A percentile compares a stretch with the other conserved stretches of the same genome.
Conservation (phyloP, 495 filamentous ascomycete species). For the Penicillium parvum region DNA sequence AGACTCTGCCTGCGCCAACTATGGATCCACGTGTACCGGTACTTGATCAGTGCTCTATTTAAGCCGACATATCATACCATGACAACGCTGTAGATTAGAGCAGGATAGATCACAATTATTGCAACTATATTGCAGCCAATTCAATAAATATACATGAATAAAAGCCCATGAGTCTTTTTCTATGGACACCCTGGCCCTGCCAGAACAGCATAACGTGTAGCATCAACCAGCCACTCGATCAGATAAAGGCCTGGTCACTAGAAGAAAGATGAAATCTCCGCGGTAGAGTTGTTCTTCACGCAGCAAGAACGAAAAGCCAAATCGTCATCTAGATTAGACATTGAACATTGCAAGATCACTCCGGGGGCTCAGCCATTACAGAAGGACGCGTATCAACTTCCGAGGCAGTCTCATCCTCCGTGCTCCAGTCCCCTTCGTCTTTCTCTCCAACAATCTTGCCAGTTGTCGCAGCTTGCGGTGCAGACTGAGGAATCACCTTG, state of each 20-base stretch:
- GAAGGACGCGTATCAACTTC: slow-evolving; percentile 28
- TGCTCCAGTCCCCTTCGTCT: slow-evolving; percentile 36
- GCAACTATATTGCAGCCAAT: slow-evolving; percentile 4
- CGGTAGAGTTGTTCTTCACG: not conserved
- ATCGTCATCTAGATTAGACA: slow-evolving; percentile 4
- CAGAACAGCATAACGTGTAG: slow-evolving; percentile 2
- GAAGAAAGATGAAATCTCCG: not conserved
- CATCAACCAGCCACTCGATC: not conserved
- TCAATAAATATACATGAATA: slow-evolving; percentile 14
- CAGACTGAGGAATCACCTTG: slow-evolving; percentile 32
- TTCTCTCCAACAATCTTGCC: slow-evolving; percentile 31
- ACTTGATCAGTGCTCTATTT: slow-evolving; percentile 2
- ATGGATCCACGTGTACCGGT: slow-evolving; percentile 9
- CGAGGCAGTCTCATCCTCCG: slow-evolving; percentile 36
- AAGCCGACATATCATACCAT: too few species aligned
- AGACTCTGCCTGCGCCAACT: slow-evolving; percentile 6
- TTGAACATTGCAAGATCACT: slow-evolving; percentile 17
- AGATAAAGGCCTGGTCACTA: not conserved
- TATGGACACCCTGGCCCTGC: slow-evolving; percentile 15
- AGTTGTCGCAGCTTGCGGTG: slow-evolving; percentile 12
- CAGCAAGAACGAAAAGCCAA: slow-evolving; percentile 5
- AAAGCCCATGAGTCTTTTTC: slow-evolving; percentile 16
- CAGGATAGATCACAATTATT: not conserved
- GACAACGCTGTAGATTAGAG: not conserved
- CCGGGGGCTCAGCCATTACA: slow-evolving; percentile 35